Base-by-base conservation (phyloP, 306 rosid species). In the Alnus glutinosa region DNA sequence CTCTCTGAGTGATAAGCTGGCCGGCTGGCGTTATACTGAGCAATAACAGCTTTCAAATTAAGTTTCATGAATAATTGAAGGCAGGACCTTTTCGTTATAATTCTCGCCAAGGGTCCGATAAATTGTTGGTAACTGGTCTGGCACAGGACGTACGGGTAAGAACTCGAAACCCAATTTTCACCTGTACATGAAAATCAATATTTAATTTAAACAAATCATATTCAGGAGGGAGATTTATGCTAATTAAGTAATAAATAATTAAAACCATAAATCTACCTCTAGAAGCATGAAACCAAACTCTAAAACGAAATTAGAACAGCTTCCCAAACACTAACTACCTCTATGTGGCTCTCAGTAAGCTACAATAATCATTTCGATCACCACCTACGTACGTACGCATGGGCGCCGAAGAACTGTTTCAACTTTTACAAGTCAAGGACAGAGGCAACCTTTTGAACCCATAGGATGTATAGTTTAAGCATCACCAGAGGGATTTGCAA, bases 41-140 rank as follows among this genome's bases (percentile, higher is more conserved):
- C 97, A 4, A 94, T 95, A 82, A 92, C 98, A 73, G 97, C 86
- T 89, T 92, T 89, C 91, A 94, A 83, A n/a, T n/a, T n/a, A n/a
- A 76, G 98, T 94, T 89, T 92, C 97, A 78, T 94, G 93, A 67
- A 89, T 84, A 39, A 91, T 91, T 5, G 97, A 94, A 87, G 97
- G 97, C 71, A 92, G 83, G 32, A 91, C 86, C 86, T 92, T 85
- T 57, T 89, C 95, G 34, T 85, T 80, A 82, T 82, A 94, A 70
- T 91, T 83, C 87, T 86, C 89, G 4, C 97, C 98, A 9, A 92
- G 90, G 8, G 90, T 88, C 69, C 97, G 90, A 83, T 91, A 94
- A 62, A 92, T 61, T 0, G 90, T 83, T 73, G 97, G 97, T 61
- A 94, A 75, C 42, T 94, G 81, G 49, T 81, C 52, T 16, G 95